Percentiles rank a stretch among this genome's conserved stretches.
Conservation (phyloP, 2,329 filamentous ascomycete genomes). For the Botrytis galanthina region DNA sequence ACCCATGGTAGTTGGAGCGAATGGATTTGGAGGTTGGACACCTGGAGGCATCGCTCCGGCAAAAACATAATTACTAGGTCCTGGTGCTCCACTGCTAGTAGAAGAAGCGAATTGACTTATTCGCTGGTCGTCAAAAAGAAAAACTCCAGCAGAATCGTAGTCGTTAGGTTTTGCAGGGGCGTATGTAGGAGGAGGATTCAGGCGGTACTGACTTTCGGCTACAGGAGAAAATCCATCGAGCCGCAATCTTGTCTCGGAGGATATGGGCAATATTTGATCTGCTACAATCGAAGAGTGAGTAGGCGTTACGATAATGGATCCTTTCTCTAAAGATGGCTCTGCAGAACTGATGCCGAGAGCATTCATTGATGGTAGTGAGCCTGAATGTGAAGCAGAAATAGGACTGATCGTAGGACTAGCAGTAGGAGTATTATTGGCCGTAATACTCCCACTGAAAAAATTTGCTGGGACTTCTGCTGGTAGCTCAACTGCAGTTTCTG, state of each 20-base stretch:
- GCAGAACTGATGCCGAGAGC: not conserved
- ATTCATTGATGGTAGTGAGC: not conserved
- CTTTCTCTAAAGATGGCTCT: not conserved
- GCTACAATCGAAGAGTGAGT: not conserved
- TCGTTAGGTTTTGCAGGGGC: not conserved
- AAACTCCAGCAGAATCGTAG: not conserved
- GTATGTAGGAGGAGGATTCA: constrained; percentile 2
- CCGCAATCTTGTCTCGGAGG: not conserved
- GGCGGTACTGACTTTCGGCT: not conserved
- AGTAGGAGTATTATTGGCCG: not conserved
- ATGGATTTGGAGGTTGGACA: not conserved
- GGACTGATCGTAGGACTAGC: not conserved
- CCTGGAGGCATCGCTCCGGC: not conserved
- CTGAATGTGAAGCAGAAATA: not conserved
- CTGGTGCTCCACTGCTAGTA: not conserved
- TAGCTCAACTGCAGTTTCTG: not conserved
- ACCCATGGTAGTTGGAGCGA: not conserved
- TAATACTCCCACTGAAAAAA: no score
- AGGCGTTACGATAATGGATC: not conserved
- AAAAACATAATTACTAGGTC: not conserved
- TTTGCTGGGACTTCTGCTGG: not conserved
- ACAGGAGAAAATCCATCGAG: not conserved
- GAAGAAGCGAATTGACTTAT: not conserved
- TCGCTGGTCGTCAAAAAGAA: not conserved
- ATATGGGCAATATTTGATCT: not conserved